A percentile compares a stretch with the other conserved stretches of the same genome.
Evolutionary conservation across 2,329 filamentous ascomycete genomes (phyloP).

Genomic region (Lachnellula hyalina): DNA sequence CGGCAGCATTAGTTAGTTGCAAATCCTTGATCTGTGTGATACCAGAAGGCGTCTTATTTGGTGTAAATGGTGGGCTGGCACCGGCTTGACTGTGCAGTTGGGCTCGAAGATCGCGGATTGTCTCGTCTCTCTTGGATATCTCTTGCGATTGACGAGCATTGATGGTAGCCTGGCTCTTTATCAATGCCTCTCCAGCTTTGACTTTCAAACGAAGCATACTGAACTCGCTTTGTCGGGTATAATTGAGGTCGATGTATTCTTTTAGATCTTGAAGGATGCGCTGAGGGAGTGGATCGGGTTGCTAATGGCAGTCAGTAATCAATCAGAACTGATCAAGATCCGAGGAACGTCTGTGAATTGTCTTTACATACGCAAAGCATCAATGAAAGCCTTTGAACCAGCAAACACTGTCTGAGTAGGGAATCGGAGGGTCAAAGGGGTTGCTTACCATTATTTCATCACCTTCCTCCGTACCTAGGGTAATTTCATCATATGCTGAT

Average conservation of each 20-base stretch:
- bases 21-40: too few species aligned
- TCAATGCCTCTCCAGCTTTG: background rate
- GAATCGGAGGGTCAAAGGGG: too few species aligned
- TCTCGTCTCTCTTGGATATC: background rate
- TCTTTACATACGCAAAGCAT: too few species aligned
- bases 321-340: too few species aligned
- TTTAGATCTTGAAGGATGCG: background rate
- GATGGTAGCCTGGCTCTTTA: background rate
- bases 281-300: background rate
- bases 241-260: background rate
- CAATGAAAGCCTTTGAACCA: too few species aligned
- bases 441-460: background rate
- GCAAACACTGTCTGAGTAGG: too few species aligned
- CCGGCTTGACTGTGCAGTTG: too few species aligned
- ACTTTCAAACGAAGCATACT: background rate
- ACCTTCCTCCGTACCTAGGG: background rate
- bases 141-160: background rate
- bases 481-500: background rate
- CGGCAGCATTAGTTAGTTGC: background rate
- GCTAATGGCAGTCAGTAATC: background rate
- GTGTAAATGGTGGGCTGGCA: too few species aligned
- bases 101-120: background rate
- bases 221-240: background rate
- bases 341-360: too few species aligned
- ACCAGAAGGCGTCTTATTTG: too few species aligned